Conservation (phyloP, 176 grass and related monocot genomes). For the Eremochloa ophiuroides region DNA sequence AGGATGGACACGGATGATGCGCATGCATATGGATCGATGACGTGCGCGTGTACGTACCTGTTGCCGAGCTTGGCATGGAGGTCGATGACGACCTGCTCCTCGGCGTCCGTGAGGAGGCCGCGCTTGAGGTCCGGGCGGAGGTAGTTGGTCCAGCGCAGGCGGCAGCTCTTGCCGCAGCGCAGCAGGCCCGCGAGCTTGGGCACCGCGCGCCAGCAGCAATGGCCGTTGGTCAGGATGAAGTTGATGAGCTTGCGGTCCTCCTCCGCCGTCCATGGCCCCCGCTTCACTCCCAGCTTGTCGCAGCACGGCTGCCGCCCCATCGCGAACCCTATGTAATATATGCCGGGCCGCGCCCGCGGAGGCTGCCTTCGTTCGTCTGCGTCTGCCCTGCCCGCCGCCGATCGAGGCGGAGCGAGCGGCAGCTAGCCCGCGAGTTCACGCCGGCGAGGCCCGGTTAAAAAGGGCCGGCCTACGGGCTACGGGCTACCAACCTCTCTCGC, state of each 20-base stretch:
- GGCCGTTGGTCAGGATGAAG: constrained; percentile 82
- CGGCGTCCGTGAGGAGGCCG: constrained; percentile 75
- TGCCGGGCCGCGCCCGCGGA: too few species aligned
- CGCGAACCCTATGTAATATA: too few species aligned
- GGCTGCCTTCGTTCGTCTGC: too few species aligned
- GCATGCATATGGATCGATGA: background rate
- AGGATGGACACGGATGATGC: background rate
- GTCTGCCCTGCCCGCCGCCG: too few species aligned
- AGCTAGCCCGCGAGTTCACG: background rate
- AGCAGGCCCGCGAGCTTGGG: constrained; percentile 82
- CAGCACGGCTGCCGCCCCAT: constrained; percentile 96
- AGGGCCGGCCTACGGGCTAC: background rate
- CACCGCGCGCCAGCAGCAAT: constrained; percentile 91
- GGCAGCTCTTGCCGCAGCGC: constrained; percentile 94
- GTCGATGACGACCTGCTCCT: constrained; percentile 85
- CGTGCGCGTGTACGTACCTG: constrained; percentile 29
- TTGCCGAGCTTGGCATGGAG: constrained; percentile 85
- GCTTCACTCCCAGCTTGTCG: constrained; percentile 79
- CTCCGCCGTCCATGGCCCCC: constrained; percentile 85
- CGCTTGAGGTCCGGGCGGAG: constrained; percentile 89
- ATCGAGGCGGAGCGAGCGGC: too few species aligned
- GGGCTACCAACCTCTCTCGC: constrained; percentile 22
- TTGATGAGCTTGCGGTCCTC: constrained; percentile 80
- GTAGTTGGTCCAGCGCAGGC: constrained; percentile 94
- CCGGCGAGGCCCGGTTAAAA: background rate